Base-by-base conservation (phyloP, 805 yeast genomes). In the Priceomyces haplophilus region DNA sequence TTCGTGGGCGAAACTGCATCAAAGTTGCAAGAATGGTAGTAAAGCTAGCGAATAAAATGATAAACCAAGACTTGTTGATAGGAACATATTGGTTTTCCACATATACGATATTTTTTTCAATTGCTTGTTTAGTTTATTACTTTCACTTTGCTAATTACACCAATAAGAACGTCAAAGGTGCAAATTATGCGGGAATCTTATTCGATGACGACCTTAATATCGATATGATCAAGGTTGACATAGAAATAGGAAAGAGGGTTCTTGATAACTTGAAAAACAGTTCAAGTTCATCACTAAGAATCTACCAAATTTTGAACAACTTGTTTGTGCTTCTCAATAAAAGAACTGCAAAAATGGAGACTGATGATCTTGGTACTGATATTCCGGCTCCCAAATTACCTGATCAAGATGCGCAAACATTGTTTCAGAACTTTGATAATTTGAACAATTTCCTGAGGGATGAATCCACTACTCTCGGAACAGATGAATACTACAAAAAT, bases 61-160 rank as follows among this genome's bases (percentile, higher is more conserved):
- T 85, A 47, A 75, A 78, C 49, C 79, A 81, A 48, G 74, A 82
- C 44, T 72, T 87, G 61, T 67, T 89, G 31, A 79, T 82, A 49
- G 96, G 96, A 0, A 85, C 93, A 2, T 90, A 89, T 57, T 88
- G 96, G 96, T 89, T 88, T 57, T 82, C 93, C 5, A 85, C 86
- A 56, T 89, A 89, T 60, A 87, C 96, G 0, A 83, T 89, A 4
- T 89, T 88, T 59, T 88, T 87, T 64, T 82, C 95, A 2, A 88
- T 88, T 46, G 95, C 96, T 0, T 85, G 95, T 55, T 69, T 88
- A 52, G 85, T 87, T 13, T 87, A 83, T 55, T 88, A 88, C 58
- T 84, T 79, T 43, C 91, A 86, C 60, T 69, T 65, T 58, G 74
- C 73, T 8, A 61, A 62, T 42, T 62, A 62, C 48, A 51, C 50